Conservation (phyloP, 2,329 filamentous ascomycete genomes). For the Beauveria brongniartii region DNA sequence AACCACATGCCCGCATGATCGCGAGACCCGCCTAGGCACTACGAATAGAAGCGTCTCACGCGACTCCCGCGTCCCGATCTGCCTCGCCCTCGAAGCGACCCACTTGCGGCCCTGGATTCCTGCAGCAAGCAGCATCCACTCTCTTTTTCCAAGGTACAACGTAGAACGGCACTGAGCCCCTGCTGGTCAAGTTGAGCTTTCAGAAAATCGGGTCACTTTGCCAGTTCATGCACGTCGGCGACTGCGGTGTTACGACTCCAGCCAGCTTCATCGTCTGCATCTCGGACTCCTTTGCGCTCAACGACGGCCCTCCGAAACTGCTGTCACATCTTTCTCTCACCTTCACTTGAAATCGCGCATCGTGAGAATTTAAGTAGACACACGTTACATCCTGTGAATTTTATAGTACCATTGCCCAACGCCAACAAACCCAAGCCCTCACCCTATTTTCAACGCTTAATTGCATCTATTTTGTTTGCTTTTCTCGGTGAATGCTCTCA, state of each 20-base stretch:
- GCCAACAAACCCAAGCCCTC: background rate
- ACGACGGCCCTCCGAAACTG: background rate
- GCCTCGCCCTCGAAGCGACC: background rate
- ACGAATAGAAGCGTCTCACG: background rate
- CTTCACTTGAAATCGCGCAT: background rate
- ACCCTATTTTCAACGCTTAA: background rate
- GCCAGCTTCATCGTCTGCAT: background rate
- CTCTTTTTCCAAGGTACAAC: no score
- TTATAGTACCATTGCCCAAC: background rate
- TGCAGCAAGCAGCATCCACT: background rate
- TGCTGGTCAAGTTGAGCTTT: no score
- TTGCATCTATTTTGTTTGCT: slow-evolving; percentile 1
- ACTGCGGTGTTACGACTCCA: slow-evolving; percentile 3
- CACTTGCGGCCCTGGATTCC: slow-evolving; percentile 1
- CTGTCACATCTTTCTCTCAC: background rate
- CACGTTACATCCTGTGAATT: background rate
- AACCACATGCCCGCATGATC: background rate
- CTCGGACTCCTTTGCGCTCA: background rate
- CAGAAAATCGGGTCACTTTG: background rate
- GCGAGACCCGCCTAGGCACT: background rate
- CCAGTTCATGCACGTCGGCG: slow-evolving; percentile 1
- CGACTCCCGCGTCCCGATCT: background rate
- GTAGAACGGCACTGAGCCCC: no score
- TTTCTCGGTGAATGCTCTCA: background rate
- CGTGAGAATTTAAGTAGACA: no score